Evolutionary conservation across 768 basidiomycete species (phyloP), one percentile per base, ranked within the genome.

Genomic region (Daedalea quercina): DNA sequence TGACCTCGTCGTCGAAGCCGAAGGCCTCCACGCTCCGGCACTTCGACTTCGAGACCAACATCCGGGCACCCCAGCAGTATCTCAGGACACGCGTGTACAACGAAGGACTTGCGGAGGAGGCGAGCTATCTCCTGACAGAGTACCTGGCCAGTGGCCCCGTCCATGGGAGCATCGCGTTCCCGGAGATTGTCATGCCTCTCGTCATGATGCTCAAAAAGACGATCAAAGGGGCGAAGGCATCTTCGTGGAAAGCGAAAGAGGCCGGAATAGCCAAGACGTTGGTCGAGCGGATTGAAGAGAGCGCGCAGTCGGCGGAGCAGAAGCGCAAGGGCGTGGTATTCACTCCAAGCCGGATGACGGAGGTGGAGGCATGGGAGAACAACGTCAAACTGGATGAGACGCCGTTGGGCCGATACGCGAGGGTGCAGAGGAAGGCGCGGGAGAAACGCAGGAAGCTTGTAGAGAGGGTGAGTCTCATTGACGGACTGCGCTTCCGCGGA

Each of bases 101-200:
- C 44, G 94, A 96, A 62, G 84, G 81, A 0, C 68, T 96, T 37
- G 76, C 82, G 2, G 94, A 98, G 50, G 96, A 98, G 68, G 71
- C 85, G 15, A 67, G 77, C 4, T 95, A 81, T 69, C 68, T 91
- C 24, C 74, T 95, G 22, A 84, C 84, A 1, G 92, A 94, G 62
- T 93, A 89, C 83, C 80, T 93, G 50, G 76, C 82, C 26, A 84
- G 81, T 28, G 59, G 70, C 9, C 72, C 80, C 0, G 82, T 94
- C 0, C 87, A 90, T 46, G 87, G 82, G 1, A 90, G 87, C 67
- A 84, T 97, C 54, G 91, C 91, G 0, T 98, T 96, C 76, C 95
- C 96, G 1, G 96, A 99, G 70, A 77, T 95, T 37, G 76, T 83
- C 13, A 80, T 97, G 12, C 94, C 94, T 2, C 72, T 94, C 34